phyloP scores from a whole-genome alignment of 768 basidiomycete genomes.

The Pulveroboletus ravenelii region DNA sequence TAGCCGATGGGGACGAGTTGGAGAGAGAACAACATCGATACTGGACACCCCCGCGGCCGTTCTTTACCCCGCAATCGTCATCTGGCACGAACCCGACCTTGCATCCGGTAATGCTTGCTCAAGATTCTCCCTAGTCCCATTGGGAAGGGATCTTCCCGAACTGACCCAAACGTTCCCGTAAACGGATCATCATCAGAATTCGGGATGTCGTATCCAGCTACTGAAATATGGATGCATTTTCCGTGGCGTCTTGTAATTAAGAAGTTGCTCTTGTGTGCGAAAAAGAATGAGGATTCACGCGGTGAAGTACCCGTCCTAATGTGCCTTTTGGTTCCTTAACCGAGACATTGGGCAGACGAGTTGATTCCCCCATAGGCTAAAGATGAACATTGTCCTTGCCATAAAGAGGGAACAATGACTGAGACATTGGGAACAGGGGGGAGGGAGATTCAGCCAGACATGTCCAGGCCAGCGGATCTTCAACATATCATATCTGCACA shows the following conservation, averaged over 20 bases:
- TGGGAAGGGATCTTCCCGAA: constrained; percentile 18
- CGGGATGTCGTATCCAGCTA: constrained; percentile 3
- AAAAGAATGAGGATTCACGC: constrained; percentile 20
- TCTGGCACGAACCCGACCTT: neutral
- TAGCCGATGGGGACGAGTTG: neutral
- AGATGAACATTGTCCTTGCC: constrained; percentile 28
- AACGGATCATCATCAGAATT: constrained; percentile 21
- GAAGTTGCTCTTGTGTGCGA: constrained; percentile 1
- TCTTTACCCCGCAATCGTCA: constrained; percentile 13
- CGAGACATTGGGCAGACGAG: constrained; percentile 17
- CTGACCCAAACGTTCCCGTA: constrained; percentile 13
- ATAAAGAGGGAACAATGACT: constrained; percentile 30
- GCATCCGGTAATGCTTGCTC: neutral
- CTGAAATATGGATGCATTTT: constrained; percentile 5
- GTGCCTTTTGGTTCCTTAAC: constrained; percentile 17
- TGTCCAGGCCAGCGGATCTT: constrained; percentile 13
- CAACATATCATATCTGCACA: constrained; percentile 10
- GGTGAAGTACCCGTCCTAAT: constrained; percentile 14
- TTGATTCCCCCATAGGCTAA: constrained; percentile 8
- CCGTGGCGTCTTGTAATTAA: constrained; percentile 5
- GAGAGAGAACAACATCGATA: neutral
- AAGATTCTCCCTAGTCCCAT: constrained; percentile 9
- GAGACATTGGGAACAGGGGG: constrained; percentile 11
- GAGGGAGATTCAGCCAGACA: neutral
- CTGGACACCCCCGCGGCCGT: neutral